Base-by-base conservation (phyloP, 192 early-diverging fungal genomes). In the Globomyces pollinis-pini region DNA sequence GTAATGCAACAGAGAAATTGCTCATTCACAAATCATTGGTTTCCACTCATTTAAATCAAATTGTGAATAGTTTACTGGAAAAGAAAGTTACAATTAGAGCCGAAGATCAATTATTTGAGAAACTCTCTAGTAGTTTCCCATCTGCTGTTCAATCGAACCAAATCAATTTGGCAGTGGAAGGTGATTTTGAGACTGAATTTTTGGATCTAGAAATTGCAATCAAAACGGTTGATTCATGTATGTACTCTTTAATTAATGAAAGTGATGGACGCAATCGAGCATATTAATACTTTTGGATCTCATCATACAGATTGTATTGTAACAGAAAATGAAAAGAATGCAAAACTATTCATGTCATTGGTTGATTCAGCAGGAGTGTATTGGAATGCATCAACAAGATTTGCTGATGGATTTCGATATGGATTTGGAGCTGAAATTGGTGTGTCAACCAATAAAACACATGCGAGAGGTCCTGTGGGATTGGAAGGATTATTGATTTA, bases 371-470 rank as follows among this genome's bases (percentile, higher is more conserved):
- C 96, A n/a, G 96, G 93, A 13, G 91, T 93, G 23, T 99, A 89
- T 72, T 95, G 90, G 89, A 99, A 99, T 64, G 93, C 93, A 3
- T 86, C 83, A 57, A 95, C 91, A 18, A 75, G 96, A 16, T 96
- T 98, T 75, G 91, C 96, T 31, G 96, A 98, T 67, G 96, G 96
- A 5, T 98, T 98, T 84, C 81, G 94, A 51, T 96, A 94, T 72
- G 96, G 96, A 15, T 98, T 98, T 76, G 96, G 96, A 28, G 88
- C 96, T 0, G 96, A 98, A 71, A 92, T 98, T 58, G 96, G 96
- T 24, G 81, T 90, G 26, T 91, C 88, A 62, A 99, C 96, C 51
- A 99, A 99, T 79, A 99, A 99, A 72, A 97, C 94, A 0, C 96
- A 99, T 66, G 96, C 96, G 8, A 83, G 96, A 50, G 96, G 96